Evolutionary conservation across 208 protist genomes (phyloP).

Genomic region (Vickermania ingenoplastis): DNA sequence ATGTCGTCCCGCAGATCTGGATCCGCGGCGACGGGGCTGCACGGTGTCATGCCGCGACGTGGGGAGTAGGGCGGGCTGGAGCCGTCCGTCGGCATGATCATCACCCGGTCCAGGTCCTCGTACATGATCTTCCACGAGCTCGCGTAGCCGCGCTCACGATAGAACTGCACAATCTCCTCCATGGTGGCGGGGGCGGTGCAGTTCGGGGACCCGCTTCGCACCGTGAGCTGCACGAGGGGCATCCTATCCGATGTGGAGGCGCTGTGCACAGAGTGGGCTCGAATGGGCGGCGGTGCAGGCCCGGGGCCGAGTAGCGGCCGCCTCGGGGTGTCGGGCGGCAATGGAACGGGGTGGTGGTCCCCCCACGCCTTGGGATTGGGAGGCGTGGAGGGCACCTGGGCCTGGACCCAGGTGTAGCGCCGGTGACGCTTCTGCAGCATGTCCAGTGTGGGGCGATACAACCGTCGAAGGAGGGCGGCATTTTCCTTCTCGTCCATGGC

Average conservation of each 20-base stretch:
- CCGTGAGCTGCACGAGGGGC: too few species aligned
- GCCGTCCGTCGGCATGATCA: neutral
- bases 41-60: neutral
- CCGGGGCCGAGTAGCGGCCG: too few species aligned
- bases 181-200: neutral
- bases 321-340: too few species aligned
- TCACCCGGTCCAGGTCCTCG: constrained; percentile 16
- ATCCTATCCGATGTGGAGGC: too few species aligned
- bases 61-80: too few species aligned
- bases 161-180: constrained; percentile 21
- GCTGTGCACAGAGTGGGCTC: too few species aligned
- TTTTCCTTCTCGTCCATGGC: constrained; percentile 23
- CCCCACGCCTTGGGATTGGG: neutral
- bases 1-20: neutral
- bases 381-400: neutral
- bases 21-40: neutral
- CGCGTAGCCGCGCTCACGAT: constrained; percentile 22
- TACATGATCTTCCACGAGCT: constrained; percentile 38
- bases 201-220: too few species aligned
- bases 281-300: too few species aligned
- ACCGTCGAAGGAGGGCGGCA: constrained; percentile 8
- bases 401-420: neutral
- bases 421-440: neutral
- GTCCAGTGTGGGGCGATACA: neutral
- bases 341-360: too few species aligned